Base-by-base conservation (phyloP, 805 yeast genomes). In the Wickerhamomyces hampshirensis region DNA sequence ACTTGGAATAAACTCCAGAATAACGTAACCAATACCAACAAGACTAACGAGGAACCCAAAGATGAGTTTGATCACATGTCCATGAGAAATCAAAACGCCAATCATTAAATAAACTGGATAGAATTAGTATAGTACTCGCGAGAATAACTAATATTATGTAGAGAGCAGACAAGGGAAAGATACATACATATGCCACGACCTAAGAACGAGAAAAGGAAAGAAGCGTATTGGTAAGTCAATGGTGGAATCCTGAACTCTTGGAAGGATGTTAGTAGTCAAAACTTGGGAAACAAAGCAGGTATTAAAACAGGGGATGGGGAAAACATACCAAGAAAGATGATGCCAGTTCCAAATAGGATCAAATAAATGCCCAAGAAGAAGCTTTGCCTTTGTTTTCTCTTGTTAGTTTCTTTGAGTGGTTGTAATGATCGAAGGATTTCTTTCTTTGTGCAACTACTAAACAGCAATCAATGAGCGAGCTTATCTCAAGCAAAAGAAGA, bases 1-100 rank as follows among this genome's bases (percentile, higher is more conserved):
- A 42, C 83, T 73, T 14, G 89, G 87, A 18, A 84, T 59, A 34
- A 82, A 80, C 59, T 86, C 93, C 51, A 86, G 68, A 1, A 62
- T 74, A 33, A 71, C 55, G 59, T 68, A 86, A 3, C 60, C 72
- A 16, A 75, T 53, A 19, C 95, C 96, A 17, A 77, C 58, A 3
- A 75, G 28, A 27, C 75, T 69, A n/a, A 84, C 63, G 11, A 83
- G 34, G 8, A 80, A 44, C 2, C 81, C 80, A n/a, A 75, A 63
- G 29, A 84, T 55, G 26, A 74, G 51, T 46, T 87, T 70, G 43
- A 84, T 60, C 23, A 71, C 56, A 35, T 78, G 71, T 7, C 75
- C 80, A 35, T 66, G 69, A 18, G 75, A 55, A 30, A 73, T 58
- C 31, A 74, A 51, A 10, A 70, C 53, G 15, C 80, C 78, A 35